Evolutionary conservation across 2,329 filamentous ascomycete genomes (phyloP).

Genomic region (Scolecobasidium constrictum): DNA sequence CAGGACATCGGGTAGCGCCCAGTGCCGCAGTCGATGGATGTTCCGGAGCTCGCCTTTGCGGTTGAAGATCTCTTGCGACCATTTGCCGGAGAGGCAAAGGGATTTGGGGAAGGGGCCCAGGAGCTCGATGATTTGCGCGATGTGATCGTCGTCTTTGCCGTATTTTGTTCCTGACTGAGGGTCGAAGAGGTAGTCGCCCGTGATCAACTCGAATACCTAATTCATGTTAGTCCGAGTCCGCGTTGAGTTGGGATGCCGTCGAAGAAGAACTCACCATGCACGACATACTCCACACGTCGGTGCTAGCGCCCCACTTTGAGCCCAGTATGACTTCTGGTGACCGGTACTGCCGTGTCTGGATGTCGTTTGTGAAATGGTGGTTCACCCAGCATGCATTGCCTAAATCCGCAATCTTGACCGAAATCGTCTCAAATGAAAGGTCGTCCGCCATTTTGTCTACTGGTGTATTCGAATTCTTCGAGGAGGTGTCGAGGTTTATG

Average conservation of each 20-base stretch:
- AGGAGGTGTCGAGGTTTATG: conserved; percentile 72
- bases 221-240: not conserved
- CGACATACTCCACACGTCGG: conserved; percentile 99
- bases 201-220: conserved; percentile 94
- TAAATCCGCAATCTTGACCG: conserved; percentile 96
- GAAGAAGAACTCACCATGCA: conserved; percentile 63
- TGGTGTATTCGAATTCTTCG: conserved; percentile 34
- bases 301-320: conserved; percentile 97
- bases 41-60: conserved; percentile 94
- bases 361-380: conserved; percentile 98
- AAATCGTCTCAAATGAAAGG: conserved; percentile 64
- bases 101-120: conserved; percentile 89
- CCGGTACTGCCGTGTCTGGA: conserved; percentile 93
- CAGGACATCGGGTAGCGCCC: conserved; percentile 86
- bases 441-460: conserved; percentile 55
- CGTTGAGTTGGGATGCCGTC: not conserved
- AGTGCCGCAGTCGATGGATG: conserved; percentile 91
- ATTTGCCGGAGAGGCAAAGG: conserved; percentile 84
- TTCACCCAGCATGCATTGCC: conserved; percentile 98
- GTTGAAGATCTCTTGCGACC: conserved; percentile 98
- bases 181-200: conserved; percentile 96
- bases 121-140: conserved; percentile 96
- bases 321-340: conserved; percentile 96
- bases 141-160: conserved; percentile 98
- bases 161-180: conserved; percentile 98